These are phyloP conservation scores for Ogataea ganodermae DNA, from an alignment of 805 yeast species.

Conservation along the genomic window DNA sequence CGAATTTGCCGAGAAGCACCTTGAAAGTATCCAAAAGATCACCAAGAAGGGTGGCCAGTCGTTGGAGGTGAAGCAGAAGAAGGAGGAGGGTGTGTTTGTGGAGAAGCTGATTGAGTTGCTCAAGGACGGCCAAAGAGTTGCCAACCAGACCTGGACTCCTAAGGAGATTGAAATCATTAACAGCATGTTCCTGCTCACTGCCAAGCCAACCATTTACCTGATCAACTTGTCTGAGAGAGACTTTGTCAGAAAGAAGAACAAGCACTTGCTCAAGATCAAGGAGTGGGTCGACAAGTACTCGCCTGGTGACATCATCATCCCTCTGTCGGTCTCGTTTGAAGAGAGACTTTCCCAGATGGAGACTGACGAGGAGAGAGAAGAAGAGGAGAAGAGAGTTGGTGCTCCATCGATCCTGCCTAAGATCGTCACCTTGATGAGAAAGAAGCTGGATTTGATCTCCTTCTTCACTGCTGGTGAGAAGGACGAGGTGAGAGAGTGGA, in stretches of 20 bases:
- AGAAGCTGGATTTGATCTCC: conserved; percentile 68
- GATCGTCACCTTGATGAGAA: conserved; percentile 66
- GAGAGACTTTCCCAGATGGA: conserved; percentile 88
- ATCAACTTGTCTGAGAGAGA: conserved; percentile 75
- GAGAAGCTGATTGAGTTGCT: conserved; percentile 62
- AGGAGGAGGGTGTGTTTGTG: conserved; percentile 58
- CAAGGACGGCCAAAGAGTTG: conserved; percentile 65
- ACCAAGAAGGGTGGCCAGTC: conserved; percentile 68
- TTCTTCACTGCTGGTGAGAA: conserved; percentile 85
- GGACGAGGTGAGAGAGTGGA: conserved; percentile 86
- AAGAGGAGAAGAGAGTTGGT: conserved; percentile 39
- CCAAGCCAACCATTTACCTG: conserved; percentile 83
- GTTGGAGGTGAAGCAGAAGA: conserved; percentile 62
- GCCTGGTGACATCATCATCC: conserved; percentile 82
- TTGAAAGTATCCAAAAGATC: conserved; percentile 56
- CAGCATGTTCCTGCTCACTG: conserved; percentile 73
- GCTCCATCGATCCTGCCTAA: conserved; percentile 57
- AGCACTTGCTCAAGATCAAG: conserved; percentile 50
- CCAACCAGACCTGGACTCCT: conserved; percentile 58
- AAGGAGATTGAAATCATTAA: conserved; percentile 70
- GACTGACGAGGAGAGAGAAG: conserved; percentile 51
- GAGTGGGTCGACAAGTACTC: conserved; percentile 69
- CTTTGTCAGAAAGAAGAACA: conserved; percentile 54
- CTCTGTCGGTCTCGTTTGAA: conserved; percentile 90
- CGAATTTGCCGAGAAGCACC: conserved; percentile 73